Evolutionary conservation across 176 grass and related monocot genomes (phyloP).

Genomic region (Carex cristatella): DNA sequence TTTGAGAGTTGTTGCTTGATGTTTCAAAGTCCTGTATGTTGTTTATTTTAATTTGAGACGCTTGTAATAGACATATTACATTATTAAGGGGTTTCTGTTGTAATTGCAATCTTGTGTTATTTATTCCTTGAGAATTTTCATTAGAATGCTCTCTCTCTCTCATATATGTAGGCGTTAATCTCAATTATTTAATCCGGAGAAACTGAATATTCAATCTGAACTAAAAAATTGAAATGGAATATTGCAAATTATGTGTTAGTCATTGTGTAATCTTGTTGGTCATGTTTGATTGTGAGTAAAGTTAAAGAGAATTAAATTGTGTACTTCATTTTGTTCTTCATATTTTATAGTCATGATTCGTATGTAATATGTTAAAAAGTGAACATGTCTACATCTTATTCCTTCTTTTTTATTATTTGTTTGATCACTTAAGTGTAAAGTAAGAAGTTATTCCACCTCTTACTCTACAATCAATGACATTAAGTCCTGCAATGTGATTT

Average conservation of each 20-base stretch:
- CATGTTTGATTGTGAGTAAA: no score
- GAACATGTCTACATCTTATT: no score
- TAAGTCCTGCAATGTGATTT: background rate
- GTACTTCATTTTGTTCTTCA: no score
- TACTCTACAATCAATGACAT: background rate
- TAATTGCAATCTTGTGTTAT: conserved; percentile 2
- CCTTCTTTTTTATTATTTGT: no score
- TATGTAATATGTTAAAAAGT: no score
- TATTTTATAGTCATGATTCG: no score
- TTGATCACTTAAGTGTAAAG: no score
- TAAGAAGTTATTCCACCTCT: no score
- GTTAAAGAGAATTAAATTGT: no score
- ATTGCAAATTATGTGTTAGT: background rate
- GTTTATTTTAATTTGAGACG: conserved; percentile 16
- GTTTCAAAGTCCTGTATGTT: background rate
- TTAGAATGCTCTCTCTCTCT: background rate
- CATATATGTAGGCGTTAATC: background rate
- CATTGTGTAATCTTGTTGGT: background rate
- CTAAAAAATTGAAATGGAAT: background rate
- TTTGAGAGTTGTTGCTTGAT: background rate
- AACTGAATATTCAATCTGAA: background rate
- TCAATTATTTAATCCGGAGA: background rate
- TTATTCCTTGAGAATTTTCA: background rate
- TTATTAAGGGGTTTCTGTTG: background rate
- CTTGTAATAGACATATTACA: conserved; percentile 8